Percentiles rank a stretch among this genome's conserved stretches.
Evolutionary conservation across 805 yeast species (phyloP).

Genomic region (Myxozyma neotropica): DNA sequence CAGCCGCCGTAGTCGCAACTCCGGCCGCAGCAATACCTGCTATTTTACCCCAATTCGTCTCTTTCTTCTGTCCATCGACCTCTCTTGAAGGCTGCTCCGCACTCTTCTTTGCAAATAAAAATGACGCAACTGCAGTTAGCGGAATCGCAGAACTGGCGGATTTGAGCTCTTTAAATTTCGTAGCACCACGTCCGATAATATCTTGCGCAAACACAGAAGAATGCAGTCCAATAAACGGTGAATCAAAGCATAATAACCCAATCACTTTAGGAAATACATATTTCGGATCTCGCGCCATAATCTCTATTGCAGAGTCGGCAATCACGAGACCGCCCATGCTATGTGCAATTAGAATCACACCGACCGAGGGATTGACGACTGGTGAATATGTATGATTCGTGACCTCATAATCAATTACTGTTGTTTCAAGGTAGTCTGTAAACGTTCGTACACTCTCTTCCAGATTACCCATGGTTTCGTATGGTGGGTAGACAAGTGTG

Average conservation of each 20-base stretch:
- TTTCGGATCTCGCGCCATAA: conserved; percentile 19
- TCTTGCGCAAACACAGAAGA: conserved; percentile 33
- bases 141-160: conserved; percentile 19
- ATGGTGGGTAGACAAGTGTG: conserved; percentile 26
- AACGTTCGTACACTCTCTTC: conserved; percentile 17
- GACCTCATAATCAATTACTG: conserved; percentile 29
- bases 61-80: neutral
- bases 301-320: conserved; percentile 21
- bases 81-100: conserved; percentile 25
- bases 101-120: conserved; percentile 30
- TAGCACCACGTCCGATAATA: conserved; percentile 26
- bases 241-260: conserved; percentile 32
- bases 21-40: conserved; percentile 32
- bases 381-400: conserved; percentile 24
- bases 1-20: conserved; percentile 30
- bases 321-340: conserved; percentile 33
- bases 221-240: conserved; percentile 32
- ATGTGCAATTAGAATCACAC: conserved; percentile 29
- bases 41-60: conserved; percentile 28
- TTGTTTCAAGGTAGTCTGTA: conserved; percentile 13
- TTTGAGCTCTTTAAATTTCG: conserved; percentile 27
- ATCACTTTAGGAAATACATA: conserved; percentile 26
- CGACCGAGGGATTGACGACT: conserved; percentile 28
- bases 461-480: conserved; percentile 29
- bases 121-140: conserved; percentile 22